Evolutionary conservation across 108 stramenopile species (phyloP).

Genomic region (Licmophora abbreviata): DNA sequence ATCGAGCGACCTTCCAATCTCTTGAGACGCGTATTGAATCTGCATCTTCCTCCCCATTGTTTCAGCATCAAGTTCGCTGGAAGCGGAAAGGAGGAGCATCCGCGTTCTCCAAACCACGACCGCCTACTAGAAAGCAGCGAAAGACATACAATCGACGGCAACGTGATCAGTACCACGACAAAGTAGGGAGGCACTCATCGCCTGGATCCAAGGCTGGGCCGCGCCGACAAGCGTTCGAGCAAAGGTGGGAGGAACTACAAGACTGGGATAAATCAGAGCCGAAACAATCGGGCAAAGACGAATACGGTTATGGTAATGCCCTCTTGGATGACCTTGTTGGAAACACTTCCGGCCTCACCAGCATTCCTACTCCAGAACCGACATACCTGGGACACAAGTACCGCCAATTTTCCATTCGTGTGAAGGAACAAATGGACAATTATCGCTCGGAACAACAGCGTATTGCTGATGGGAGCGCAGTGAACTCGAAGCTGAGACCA

Average conservation of each 20-base stretch:
- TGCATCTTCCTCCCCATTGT: not conserved
- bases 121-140: constrained; percentile 54
- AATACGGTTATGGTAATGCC: constrained; percentile 71
- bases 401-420: constrained; percentile 35
- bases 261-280: constrained; percentile 30
- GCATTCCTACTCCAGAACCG: constrained; percentile 59
- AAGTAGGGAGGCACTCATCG: constrained; percentile 35
- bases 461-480: not conserved
- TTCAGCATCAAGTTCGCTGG: constrained; percentile 33
- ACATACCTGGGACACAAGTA: constrained; percentile 52
- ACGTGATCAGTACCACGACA: constrained; percentile 25
- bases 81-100: constrained; percentile 56
- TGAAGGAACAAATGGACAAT: constrained; percentile 31
- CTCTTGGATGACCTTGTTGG: constrained; percentile 75
- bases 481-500: not conserved
- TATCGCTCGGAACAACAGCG: constrained; percentile 8
- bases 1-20: no score
- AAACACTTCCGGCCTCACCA: constrained; percentile 58
- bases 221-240: constrained; percentile 38
- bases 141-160: constrained; percentile 44
- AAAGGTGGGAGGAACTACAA: constrained; percentile 39
- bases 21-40: no score
- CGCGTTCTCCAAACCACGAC: constrained; percentile 44
- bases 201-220: constrained; percentile 64
- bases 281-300: constrained; percentile 16